These are phyloP conservation scores for Acanthamoeba castellanii DNA, from an alignment of 208 protist species.

Conservation along the genomic window DNA sequence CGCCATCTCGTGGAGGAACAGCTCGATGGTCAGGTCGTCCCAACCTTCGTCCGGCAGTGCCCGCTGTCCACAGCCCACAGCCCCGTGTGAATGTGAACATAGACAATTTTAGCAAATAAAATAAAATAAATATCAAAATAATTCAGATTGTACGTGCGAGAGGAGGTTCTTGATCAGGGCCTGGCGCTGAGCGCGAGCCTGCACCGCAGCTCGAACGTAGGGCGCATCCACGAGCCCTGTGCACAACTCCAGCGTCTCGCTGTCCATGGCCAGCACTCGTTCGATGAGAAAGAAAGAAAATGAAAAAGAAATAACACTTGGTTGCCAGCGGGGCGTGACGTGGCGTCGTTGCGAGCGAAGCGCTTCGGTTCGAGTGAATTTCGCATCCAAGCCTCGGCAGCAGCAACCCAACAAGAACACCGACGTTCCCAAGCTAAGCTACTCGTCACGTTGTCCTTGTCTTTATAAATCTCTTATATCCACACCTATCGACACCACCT, in stretches of 20 bases:
- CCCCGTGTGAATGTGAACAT: too few species aligned
- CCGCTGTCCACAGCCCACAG: slow-evolving; percentile 88
- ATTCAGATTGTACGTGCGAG: slow-evolving; percentile 58
- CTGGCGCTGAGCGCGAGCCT: slow-evolving; percentile 61
- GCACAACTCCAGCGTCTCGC: neutral
- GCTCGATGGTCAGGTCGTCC: slow-evolving; percentile 92
- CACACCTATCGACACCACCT: neutral
- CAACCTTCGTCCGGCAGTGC: slow-evolving; percentile 93
- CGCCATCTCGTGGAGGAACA: slow-evolving; percentile 94
- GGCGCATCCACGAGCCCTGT: slow-evolving; percentile 64
- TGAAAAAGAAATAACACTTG: neutral
- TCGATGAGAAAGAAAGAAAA: too few species aligned
- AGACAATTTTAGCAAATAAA: slow-evolving; percentile 51
- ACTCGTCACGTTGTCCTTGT: neutral
- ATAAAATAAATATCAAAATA: neutral
- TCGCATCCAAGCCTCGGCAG: neutral
- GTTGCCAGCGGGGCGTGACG: neutral
- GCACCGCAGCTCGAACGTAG: neutral
- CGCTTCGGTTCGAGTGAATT: neutral
- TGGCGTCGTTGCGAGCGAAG: neutral
- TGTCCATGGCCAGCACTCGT: neutral
- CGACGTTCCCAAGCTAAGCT: neutral
- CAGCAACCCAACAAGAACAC: neutral
- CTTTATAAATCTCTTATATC: too few species aligned
- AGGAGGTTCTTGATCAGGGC: slow-evolving; percentile 73